Conservation (phyloP, 176 grass and related monocot species). For the Oryza glaberrima region DNA sequence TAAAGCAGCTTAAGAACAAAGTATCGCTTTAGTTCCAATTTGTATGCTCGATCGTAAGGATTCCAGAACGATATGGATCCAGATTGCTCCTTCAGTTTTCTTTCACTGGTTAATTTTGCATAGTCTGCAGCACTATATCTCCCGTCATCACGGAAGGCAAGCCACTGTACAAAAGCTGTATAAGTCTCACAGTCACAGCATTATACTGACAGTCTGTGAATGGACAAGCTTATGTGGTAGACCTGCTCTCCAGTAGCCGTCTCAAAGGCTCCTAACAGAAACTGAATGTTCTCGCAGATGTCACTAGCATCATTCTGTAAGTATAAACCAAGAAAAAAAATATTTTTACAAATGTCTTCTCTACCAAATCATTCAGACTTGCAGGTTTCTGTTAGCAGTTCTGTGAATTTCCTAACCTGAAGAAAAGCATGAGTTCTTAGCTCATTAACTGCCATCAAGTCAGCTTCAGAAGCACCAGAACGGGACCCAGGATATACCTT, state of each 20-base stretch:
- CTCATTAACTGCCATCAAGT: constrained; percentile 96
- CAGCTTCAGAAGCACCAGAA: constrained; percentile 77
- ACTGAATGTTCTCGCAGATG: constrained; percentile 82
- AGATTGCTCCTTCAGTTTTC: constrained; percentile 49
- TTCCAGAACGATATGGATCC: constrained; percentile 55
- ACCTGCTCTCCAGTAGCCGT: constrained; percentile 95
- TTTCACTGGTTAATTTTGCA: constrained; percentile 68
- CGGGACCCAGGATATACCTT: constrained; percentile 88
- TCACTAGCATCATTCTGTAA: constrained; percentile 56
- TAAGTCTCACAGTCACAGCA: constrained; percentile 20
- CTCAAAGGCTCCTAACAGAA: constrained; percentile 92
- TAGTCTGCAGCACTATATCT: constrained; percentile 92
- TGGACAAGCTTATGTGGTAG: constrained; percentile 21
- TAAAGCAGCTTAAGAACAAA: constrained; percentile 91
- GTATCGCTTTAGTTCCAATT: constrained; percentile 73
- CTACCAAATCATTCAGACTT: constrained; percentile 20
- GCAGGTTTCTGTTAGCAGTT: background rate
- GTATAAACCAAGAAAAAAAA: constrained; percentile 15
- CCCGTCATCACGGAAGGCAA: constrained; percentile 82
- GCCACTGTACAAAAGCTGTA: constrained; percentile 60
- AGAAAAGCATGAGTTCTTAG: constrained; percentile 72
- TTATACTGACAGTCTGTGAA: constrained; percentile 16
- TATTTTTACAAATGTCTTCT: constrained; percentile 20
- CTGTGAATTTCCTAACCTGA: constrained; percentile 65
- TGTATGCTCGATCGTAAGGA: constrained; percentile 58